Evolutionary conservation across 768 basidiomycete species (phyloP), one percentile per base, ranked within the genome.

Genomic region (Paxillus rubicundulus): DNA sequence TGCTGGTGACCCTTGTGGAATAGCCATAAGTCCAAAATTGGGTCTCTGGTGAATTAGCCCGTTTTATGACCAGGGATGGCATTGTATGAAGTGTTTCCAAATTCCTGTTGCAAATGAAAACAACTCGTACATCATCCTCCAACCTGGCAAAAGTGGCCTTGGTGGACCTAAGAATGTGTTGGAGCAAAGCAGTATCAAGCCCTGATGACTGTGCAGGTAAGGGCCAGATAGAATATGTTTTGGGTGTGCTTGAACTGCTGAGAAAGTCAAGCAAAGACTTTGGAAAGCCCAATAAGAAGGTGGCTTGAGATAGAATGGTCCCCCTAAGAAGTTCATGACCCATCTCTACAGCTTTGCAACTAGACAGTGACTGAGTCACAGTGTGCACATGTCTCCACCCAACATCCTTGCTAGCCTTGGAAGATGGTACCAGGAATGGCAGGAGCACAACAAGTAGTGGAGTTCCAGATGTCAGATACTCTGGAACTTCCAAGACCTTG

Each of bases 21-120:
- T 84, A 80, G 0, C 89, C 89, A 69, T 85, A 92, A 1, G 79
- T 79, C 61, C 82, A 81, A 58, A 89, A 88, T 32, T 78, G 81
- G 7, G 80, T 61, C 37, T 80, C 76, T 27, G 73, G 69, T 3
- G 67, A 65, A 18, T 77, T 74, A 24, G 61, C 66, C 17, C 81
- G 68, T 47, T 82, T 74, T 27, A 78, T 74, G 9, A 72, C 73
- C 30, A 88, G 64, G 3, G 67, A 70, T 2, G 81, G 78, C 28
- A 88, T 62, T 12, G 72, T 72, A 52, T 77, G 71, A 9, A 90
- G 53, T 1, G 66, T 74, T 39, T 62, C 62, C 50, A 90, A 59
- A 2, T 84, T 75, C 17, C 80, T 79, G 14, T 82, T 76, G 62
- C 89, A 85, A 20, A 88, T 75, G 53, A 89, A 90, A n/a, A 89